Base-by-base conservation (phyloP, 352 stramenopile species). In the Peronospora destructor region DNA sequence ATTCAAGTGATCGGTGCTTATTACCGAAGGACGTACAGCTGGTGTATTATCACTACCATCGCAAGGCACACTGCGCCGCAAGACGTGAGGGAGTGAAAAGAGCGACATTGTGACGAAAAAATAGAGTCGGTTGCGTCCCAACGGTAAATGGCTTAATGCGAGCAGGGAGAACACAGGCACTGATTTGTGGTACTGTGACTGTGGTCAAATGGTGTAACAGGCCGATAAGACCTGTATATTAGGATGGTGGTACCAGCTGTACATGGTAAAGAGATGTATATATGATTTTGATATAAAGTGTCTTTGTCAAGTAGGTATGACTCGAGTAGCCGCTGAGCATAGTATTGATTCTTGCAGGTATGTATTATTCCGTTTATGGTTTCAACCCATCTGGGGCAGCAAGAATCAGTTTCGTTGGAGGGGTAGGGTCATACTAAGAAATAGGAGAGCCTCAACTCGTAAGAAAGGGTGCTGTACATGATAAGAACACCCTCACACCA, bases 31-130 rank as follows among this genome's bases (percentile, higher is more conserved):
- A 1, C 80, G 80, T 42, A 76, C 47, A 21, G 68, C 64, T 4
- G 46, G 33, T 16, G 61, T 49, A 19, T 53, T 54, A 32, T 85
- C 77, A 25, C 61, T 71, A 46, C 65, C 68, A 25, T 81, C 71
- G 28, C 65, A 78, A 37, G 69, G 69, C 21, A 78, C 68, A 47
- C 64, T 84, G 45, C 63, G 65, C 25, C 77, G 71, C 50, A 89
- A 76, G 19, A 84, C 72, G 49, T 73, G 79, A 45, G 78, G 76
- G 41, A 91, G 65, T 46, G 76, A 89, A 68, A 91, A 89, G 61
- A 84, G 81, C 63, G 80, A 86, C 76, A 89, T 89, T 13, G 45
- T 9, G 25, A 19, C 30, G 33, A 14, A 19, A 17, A 17, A 13
- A 25, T 34, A 25, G 19, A 19, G 37, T 32, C 13, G 9, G 53